phyloP scores from a whole-genome alignment of 1,284 basidiomycete species.

The Vanrija pseudolonga region DNA sequence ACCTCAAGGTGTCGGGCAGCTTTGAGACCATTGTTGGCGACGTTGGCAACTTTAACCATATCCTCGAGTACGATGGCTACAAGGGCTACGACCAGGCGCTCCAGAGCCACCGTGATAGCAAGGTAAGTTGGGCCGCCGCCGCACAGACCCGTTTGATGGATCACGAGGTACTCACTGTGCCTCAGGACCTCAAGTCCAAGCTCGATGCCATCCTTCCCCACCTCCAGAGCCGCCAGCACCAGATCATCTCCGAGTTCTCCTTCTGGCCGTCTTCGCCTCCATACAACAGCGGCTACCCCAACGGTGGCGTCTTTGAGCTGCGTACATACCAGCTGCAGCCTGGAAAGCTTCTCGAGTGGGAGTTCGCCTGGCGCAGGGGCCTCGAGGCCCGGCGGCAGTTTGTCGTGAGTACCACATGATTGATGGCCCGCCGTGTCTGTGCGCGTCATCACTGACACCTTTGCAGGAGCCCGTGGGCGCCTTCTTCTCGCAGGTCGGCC shows the following conservation, averaged over 20 bases:
- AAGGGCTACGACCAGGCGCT: conserved; percentile 65
- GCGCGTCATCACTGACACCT: neutral
- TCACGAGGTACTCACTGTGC: conserved; percentile 8
- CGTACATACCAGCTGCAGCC: conserved; percentile 69
- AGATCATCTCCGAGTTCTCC: conserved; percentile 87
- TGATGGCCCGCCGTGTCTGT: neutral
- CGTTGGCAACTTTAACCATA: conserved; percentile 68
- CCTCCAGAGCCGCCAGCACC: conserved; percentile 65
- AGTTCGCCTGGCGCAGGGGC: conserved; percentile 80
- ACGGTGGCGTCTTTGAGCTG: conserved; percentile 88
- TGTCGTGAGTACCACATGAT: conserved; percentile 51
- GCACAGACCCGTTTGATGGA: conserved; percentile 2
- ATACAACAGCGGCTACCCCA: conserved; percentile 53
- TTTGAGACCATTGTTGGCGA: conserved; percentile 84
- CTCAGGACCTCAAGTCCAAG: conserved; percentile 5
- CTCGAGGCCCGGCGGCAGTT: conserved; percentile 81
- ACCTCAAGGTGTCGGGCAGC: conserved; percentile 79
- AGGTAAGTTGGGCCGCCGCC: conserved; percentile 24
- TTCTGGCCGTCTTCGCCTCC: conserved; percentile 88
- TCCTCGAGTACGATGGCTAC: conserved; percentile 87
- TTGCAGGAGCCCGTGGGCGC: conserved; percentile 73
- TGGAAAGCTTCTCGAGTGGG: conserved; percentile 87
- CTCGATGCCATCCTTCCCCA: conserved; percentile 61
- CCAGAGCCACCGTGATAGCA: conserved; percentile 11
- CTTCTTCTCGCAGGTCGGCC: conserved; percentile 89